Percentiles rank a stretch among this genome's conserved stretches.
These are phyloP conservation scores for Arctium minus DNA, from an alignment of 129 eudicot species.

Conservation along the genomic window DNA sequence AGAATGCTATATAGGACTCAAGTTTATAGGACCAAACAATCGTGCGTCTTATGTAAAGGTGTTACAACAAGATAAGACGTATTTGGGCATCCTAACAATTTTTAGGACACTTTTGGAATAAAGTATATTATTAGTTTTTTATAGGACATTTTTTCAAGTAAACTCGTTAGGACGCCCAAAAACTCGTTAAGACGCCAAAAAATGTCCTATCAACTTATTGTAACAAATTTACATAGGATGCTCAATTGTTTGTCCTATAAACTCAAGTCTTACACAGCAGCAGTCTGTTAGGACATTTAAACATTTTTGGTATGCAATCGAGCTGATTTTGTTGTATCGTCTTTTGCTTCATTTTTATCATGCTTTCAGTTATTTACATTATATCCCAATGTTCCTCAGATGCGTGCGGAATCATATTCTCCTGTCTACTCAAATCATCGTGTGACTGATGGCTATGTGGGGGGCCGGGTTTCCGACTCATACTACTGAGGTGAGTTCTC, in stretches of 20 bases:
- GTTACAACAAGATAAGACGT: too few relatives aligned
- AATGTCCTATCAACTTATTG: neutral
- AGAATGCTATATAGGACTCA: neutral
- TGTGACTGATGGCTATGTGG: constrained; percentile 31
- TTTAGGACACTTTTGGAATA: neutral
- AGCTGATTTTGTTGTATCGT: neutral
- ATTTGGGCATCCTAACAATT: too few relatives aligned
- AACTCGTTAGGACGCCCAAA: neutral
- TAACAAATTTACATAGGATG: neutral
- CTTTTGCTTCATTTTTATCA: neutral
- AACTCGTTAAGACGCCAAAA: neutral
- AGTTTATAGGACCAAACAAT: neutral
- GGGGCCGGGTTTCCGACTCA: constrained; percentile 38
- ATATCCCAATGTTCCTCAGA: constrained; percentile 16
- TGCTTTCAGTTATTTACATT: constrained; percentile 4
- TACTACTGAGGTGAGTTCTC: constrained; percentile 43
- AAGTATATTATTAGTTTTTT: neutral
- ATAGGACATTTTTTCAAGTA: neutral
- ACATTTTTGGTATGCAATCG: neutral
- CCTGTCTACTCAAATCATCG: constrained; percentile 35
- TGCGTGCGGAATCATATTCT: constrained; percentile 39
- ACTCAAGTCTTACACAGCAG: neutral
- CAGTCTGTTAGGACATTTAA: neutral
- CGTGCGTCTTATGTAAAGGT: neutral
- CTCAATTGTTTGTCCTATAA: neutral